Conservation (phyloP, 106 monocot genomes). For the Posidonia australis region DNA sequence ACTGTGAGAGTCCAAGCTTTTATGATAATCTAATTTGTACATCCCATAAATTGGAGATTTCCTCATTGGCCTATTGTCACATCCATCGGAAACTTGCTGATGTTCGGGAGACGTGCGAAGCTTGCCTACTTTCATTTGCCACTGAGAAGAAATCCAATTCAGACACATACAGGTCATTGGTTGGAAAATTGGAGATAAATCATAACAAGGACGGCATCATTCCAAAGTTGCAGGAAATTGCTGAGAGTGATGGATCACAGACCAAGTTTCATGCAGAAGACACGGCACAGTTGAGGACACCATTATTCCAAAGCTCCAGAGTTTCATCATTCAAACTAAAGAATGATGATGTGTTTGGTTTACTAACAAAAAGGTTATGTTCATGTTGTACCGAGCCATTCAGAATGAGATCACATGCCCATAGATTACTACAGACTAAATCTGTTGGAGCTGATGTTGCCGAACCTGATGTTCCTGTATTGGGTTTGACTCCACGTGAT, state of each 20-base stretch:
- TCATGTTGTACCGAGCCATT: conserved; percentile 43
- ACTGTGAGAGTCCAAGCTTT: conserved; percentile 36
- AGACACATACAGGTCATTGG: conserved; percentile 23
- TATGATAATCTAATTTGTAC: conserved; percentile 52
- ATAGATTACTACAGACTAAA: conserved; percentile 21
- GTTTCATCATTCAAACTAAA: conserved; percentile 3
- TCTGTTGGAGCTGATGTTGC: conserved; percentile 6
- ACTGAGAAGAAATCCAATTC: conserved; percentile 25
- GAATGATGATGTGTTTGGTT: conserved; percentile 12
- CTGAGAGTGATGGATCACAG: neutral
- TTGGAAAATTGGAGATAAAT: conserved; percentile 21
- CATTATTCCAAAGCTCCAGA: no score
- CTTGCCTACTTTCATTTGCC: conserved; percentile 38
- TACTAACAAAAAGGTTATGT: conserved; percentile 14
- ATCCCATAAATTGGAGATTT: conserved; percentile 67
- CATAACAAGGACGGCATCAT: neutral
- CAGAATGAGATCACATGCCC: conserved; percentile 12
- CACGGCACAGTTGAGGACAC: neutral
- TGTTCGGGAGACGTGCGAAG: conserved; percentile 47
- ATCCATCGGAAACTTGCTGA: conserved; percentile 48
- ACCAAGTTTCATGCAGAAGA: conserved; percentile 12
- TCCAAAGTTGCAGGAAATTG: neutral
- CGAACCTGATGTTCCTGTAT: conserved; percentile 8
- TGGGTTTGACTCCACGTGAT: neutral
- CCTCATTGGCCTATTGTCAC: conserved; percentile 44